These are phyloP conservation scores for Thelonectria discophora DNA, from an alignment of 2,329 filamentous ascomycete species.

Conservation along the genomic window DNA sequence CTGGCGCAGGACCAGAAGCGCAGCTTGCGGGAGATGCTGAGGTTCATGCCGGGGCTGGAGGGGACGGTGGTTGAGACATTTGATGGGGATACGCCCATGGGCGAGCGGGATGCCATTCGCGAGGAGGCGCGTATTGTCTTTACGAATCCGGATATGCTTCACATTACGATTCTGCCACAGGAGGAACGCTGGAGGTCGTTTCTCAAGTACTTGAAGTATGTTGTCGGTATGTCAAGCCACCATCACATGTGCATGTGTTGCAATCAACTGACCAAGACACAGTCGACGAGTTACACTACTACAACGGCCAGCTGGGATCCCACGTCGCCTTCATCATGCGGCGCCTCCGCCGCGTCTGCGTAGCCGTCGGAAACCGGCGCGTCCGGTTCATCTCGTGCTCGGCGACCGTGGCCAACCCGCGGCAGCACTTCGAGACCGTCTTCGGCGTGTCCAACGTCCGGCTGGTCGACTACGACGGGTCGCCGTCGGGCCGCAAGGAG, in stretches of 20 bases:
- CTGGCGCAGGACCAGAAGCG: conserved; percentile 92
- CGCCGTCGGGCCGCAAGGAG: conserved; percentile 88
- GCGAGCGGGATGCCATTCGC: conserved; percentile 78
- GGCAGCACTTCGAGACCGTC: conserved; percentile 91
- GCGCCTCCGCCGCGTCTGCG: conserved; percentile 84
- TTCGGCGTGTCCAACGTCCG: conserved; percentile 86
- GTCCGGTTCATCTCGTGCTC: conserved; percentile 96
- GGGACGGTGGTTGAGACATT: conserved; percentile 88
- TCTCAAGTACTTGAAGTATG: conserved; percentile 86
- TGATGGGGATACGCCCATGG: conserved; percentile 92
- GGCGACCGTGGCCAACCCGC: conserved; percentile 92
- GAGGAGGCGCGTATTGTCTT: conserved; percentile 94
- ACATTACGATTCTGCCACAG: conserved; percentile 91
- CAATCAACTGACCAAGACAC: conserved; percentile 13
- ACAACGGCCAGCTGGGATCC: conserved; percentile 93
- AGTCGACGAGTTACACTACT: conserved; percentile 92
- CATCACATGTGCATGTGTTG: too few species aligned
- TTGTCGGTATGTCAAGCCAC: conserved; percentile 70
- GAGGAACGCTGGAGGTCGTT: conserved; percentile 91
- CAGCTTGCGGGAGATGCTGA: conserved; percentile 84
- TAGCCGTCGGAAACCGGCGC: conserved; percentile 84
- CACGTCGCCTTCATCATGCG: conserved; percentile 97
- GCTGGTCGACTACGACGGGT: conserved; percentile 90
- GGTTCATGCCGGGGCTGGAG: conserved; percentile 81
- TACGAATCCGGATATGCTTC: conserved; percentile 98